These are phyloP conservation scores for Platanthera guangdongensis DNA, from an alignment of 106 monocot species.

Conservation along the genomic window DNA sequence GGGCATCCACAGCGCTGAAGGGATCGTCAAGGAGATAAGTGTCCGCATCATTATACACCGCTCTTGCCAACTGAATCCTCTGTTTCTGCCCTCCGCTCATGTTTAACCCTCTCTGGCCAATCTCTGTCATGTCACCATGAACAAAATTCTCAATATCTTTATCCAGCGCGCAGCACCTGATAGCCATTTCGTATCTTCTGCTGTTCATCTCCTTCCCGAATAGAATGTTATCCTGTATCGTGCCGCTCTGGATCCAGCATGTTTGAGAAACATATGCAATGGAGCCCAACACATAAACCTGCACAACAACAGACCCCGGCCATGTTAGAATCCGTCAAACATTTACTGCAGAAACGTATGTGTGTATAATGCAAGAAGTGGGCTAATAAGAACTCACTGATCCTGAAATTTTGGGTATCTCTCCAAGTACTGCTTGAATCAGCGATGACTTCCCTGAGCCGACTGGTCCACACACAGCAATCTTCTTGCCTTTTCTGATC, in stretches of 20 bases:
- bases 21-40: conserved; percentile 88
- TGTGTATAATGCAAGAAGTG: too few relatives aligned
- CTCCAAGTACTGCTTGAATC: conserved; percentile 59
- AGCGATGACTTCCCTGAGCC: conserved; percentile 77
- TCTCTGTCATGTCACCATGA: conserved; percentile 81
- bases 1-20: conserved; percentile 93
- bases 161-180: conserved; percentile 61
- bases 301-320: neutral
- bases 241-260: conserved; percentile 84
- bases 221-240: conserved; percentile 67
- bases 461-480: conserved; percentile 68
- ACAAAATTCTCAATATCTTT: conserved; percentile 73
- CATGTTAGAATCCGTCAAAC: too few relatives aligned
- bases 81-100: conserved; percentile 98
- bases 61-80: conserved; percentile 86
- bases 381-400: conserved; percentile 27
- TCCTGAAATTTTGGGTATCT: conserved; percentile 64
- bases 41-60: conserved; percentile 78
- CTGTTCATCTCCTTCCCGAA: conserved; percentile 66
- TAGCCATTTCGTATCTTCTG: conserved; percentile 43
- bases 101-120: conserved; percentile 88
- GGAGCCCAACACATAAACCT: conserved; percentile 57
- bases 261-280: conserved; percentile 84
- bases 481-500: conserved; percentile 43
- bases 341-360: too few relatives aligned